Evolutionary conservation across 2,329 filamentous ascomycete genomes (phyloP), one percentile per base, ranked within the genome.

Genomic region (Fusarium buharicum): DNA sequence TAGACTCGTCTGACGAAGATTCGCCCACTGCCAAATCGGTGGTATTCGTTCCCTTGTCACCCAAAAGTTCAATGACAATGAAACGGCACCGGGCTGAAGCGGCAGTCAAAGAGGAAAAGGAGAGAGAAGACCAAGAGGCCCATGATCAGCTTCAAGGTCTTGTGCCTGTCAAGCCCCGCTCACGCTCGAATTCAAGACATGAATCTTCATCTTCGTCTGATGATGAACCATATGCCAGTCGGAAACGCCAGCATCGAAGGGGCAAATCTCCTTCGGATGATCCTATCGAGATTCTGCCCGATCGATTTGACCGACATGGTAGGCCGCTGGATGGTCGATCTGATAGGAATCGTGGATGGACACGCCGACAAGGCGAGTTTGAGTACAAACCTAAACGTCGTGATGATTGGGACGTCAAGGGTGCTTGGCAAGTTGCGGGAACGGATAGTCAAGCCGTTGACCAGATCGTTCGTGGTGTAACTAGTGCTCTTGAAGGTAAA

Each of bases 31-130:
- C 74, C 18, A 82, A 82, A 57, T 78, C 78, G 1, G 81, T 84
- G 1, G 64, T 73, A 2, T 84, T 83, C 50, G 76, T 78, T 3
- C 82, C 82, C 1, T 67, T 84, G 36, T 84, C 82, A 3, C 82
- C 82, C 1, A 77, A 80, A 48, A 83, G 81, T 14, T 78, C 78
- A 0, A 76, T 72, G 50, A 82, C 81, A 0, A 78, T 83, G 67
- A 72, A 75, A 17, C 70, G 74, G 22, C 81, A 82, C 55, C 76
- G 70, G 34, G 71, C 68, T 20, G 55, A 70, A n/a, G 66, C 70
- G 4, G 60, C 63, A 66, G 70, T 48, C 48, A 68, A 38, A 54
- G 69, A 40, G 55, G 62, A 61, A 56, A 70, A 44, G 16, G 66
- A 34, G 13, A 54, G 53, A 24, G 37, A 46, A 33, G 56, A 66